phyloP scores from a whole-genome alignment of 1,284 basidiomycete species.

The Naganishia albida region DNA sequence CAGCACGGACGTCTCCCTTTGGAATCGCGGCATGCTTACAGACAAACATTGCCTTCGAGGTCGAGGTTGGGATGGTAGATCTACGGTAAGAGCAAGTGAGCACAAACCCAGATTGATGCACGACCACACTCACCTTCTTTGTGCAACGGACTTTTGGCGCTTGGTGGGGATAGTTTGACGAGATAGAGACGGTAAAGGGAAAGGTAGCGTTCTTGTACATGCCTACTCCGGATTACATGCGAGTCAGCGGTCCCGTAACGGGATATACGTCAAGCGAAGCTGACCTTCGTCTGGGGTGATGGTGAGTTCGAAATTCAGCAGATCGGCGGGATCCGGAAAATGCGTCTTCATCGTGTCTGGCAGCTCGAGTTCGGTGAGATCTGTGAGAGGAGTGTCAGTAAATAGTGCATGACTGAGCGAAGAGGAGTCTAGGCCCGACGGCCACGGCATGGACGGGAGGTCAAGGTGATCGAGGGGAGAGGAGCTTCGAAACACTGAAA shows the following conservation, averaged over 20 bases:
- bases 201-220: constrained; percentile 97
- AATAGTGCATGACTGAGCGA: not conserved
- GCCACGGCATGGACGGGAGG: too few species aligned
- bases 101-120: not conserved
- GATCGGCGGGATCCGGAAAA: constrained; percentile 87
- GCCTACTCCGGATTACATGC: constrained; percentile 60
- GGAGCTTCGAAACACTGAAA: too few species aligned
- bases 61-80: constrained; percentile 99
- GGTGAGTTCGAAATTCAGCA: constrained; percentile 92
- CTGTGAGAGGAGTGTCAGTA: constrained; percentile 56
- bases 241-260: constrained; percentile 3
- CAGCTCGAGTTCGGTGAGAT: constrained; percentile 93
- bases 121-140: constrained; percentile 68
- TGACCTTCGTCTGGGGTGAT: constrained; percentile 96
- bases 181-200: constrained; percentile 91
- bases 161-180: constrained; percentile 97
- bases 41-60: constrained; percentile 91
- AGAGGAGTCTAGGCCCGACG: too few species aligned
- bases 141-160: constrained; percentile 98
- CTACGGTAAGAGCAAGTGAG: constrained; percentile 54
- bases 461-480: too few species aligned
- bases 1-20: not conserved
- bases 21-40: constrained; percentile 50
- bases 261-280: constrained; percentile 34
- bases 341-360: constrained; percentile 94